Evolutionary conservation across 176 grass and related monocot genomes (phyloP), one percentile per base, ranked within the genome.

Genomic region (Eleusine coracana): DNA sequence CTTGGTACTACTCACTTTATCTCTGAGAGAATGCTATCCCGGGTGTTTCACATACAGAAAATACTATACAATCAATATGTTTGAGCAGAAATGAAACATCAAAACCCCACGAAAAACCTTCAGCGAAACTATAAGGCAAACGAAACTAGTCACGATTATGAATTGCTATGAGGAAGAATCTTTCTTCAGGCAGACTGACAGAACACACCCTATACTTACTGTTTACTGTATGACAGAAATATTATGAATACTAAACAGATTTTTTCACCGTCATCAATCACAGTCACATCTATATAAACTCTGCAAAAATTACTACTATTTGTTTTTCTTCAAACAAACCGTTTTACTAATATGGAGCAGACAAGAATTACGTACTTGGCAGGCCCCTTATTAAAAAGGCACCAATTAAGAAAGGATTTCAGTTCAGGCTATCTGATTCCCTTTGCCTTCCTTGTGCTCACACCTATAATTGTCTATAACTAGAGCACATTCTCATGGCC

Each of bases 381-480:
- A 54, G 28, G 37, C 49, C 21, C 38, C 10, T 36, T 38, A 20
- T 34, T 34, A 14, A n/a, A n/a, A 79, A 52, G 62, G 18, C 23
- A 59, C 10, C 17, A 45, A 56, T 76, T 84, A 39, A 42, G 16
- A 20, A n/a, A 25, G 37, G 37, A 69, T 21, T 69, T 69, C 62
- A 76, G 27, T 70, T 60, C 38, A 78, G 54, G 29, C 52, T 71
- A 60, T 51, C 67, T 39, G 74, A 71, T 85, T 85, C 75, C 40
- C 5, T 71, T 71, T 8, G 52, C 5, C 62, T 76, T 44, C 72
- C 66, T 62, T 49, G 40, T 68, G 73, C 40, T 83, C 52, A 73
- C 21, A 52, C 67, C 31, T 66, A 27, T 25, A 52, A 21, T 18
- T 52, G 66, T 15, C 20, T 25, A 72, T 25, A 72, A 44, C 15